Conservation (phyloP, 2,329 filamentous ascomycete genomes). For the Botrytis elliptica region DNA sequence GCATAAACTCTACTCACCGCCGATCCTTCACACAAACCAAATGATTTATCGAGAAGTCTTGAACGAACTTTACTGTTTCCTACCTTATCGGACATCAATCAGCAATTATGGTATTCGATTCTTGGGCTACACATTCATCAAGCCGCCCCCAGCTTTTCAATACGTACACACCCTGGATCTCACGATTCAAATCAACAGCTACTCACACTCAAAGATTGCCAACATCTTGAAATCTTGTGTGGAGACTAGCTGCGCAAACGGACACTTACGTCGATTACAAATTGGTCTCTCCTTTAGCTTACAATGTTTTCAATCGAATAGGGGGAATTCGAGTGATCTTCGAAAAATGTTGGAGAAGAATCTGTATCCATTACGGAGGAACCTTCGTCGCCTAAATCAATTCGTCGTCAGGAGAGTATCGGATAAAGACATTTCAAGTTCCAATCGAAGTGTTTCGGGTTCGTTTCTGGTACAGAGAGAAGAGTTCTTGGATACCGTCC, state of each 20-base stretch:
- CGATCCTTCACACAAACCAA: slow-evolving; percentile 20
- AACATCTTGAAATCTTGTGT: slow-evolving; percentile 18
- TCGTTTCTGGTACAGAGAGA: slow-evolving; percentile 9
- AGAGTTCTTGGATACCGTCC: slow-evolving; percentile 19
- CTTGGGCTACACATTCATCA: slow-evolving; percentile 19
- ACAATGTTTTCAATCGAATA: slow-evolving; percentile 13
- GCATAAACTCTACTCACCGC: slow-evolving; percentile 18
- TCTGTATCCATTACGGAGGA: slow-evolving; percentile 14
- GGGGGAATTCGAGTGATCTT: slow-evolving; percentile 10
- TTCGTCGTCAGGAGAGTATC: slow-evolving; percentile 13
- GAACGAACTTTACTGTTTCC: slow-evolving; percentile 20
- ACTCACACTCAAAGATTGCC: slow-evolving; percentile 19
- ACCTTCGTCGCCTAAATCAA: slow-evolving; percentile 14
- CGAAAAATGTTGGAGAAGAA: slow-evolving; percentile 19
- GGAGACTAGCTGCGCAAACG: slow-evolving; percentile 18
- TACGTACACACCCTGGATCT: slow-evolving; percentile 21
- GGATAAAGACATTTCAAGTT: slow-evolving; percentile 3
- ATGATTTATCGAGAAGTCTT: slow-evolving; percentile 20
- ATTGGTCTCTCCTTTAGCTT: slow-evolving; percentile 20
- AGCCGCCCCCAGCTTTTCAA: slow-evolving; percentile 17
- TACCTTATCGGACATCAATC: slow-evolving; percentile 18
- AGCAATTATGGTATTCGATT: slow-evolving; percentile 21
- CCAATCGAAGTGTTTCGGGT: slow-evolving; percentile 9
- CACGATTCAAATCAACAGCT: slow-evolving; percentile 21
- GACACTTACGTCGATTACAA: slow-evolving; percentile 19